Evolutionary conservation across 2,329 filamentous ascomycete species (phyloP).

Genomic region (Fusarium ambrosium): DNA sequence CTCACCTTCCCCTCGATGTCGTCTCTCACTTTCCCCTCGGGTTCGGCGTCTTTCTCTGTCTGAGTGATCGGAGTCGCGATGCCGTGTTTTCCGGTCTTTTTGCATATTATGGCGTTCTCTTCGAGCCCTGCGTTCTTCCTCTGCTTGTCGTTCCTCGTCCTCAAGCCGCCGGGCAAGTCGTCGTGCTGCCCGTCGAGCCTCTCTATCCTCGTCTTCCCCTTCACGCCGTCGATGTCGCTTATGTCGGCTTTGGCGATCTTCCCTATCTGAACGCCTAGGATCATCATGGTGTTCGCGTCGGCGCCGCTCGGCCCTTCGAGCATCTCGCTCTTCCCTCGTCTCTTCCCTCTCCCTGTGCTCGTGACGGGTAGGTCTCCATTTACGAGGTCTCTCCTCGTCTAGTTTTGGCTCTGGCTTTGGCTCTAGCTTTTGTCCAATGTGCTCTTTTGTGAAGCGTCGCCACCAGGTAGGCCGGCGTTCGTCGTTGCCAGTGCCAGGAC

Average conservation of each 20-base stretch:
- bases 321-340: conserved; percentile 11
- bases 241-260: conserved; percentile 9
- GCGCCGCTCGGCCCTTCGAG: conserved; percentile 2
- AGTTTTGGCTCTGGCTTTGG: neutral
- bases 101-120: conserved; percentile 13
- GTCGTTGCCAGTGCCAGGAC: neutral
- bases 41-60: neutral
- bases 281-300: conserved; percentile 5
- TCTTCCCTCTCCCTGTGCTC: conserved; percentile 3
- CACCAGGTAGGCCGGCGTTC: conserved; percentile 11
- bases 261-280: neutral
- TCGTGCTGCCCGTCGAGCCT: neutral
- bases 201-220: conserved; percentile 2
- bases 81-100: neutral
- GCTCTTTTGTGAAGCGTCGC: conserved; percentile 20
- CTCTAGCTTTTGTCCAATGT: neutral
- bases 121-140: conserved; percentile 6
- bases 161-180: conserved; percentile 9
- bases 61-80: neutral
- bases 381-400: neutral
- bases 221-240: conserved; percentile 11
- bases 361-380: neutral
- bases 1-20: neutral
- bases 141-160: conserved; percentile 8
- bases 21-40: neutral